A percentile compares a stretch with the other conserved stretches of the same genome.
These are phyloP conservation scores for Euphorbia tirucalli DNA, from an alignment of 345 rosid species.

Conservation along the genomic window DNA sequence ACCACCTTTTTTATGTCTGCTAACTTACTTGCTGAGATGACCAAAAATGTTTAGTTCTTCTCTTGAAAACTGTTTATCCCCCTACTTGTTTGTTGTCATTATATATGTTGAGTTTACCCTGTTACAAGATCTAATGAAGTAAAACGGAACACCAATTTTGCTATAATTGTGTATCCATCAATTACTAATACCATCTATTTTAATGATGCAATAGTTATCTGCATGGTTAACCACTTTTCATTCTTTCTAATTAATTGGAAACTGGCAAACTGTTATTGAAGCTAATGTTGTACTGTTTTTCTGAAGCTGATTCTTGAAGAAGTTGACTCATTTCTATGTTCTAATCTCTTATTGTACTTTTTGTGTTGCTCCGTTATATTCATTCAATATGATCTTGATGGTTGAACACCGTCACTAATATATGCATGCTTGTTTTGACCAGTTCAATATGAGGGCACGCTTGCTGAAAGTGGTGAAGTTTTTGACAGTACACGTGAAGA, in stretches of 20 bases:
- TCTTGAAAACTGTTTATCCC: neutral
- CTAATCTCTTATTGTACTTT: neutral
- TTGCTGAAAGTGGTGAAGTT: slow-evolving; percentile 79
- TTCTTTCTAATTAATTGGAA: neutral
- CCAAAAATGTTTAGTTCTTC: neutral
- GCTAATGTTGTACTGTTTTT: neutral
- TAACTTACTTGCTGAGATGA: neutral
- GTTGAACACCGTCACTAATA: neutral
- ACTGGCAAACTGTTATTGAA: neutral
- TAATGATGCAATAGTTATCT: neutral
- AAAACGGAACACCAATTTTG: neutral
- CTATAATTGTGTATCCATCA: no score
- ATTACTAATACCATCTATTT: neutral
- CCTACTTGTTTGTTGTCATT: neutral
- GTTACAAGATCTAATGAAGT: neutral
- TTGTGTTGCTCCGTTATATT: neutral
- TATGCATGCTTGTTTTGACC: slow-evolving; percentile 20
- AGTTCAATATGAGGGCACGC: slow-evolving; percentile 88
- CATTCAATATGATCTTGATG: no score
- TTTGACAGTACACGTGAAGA: slow-evolving; percentile 89
- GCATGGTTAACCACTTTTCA: neutral
- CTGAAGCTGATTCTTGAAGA: neutral
- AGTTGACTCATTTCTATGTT: neutral
- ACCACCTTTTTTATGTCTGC: no score
- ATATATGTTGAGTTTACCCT: neutral